A percentile compares a stretch with the other conserved stretches of the same genome.
These are phyloP conservation scores for Colletotrichum spaethianum DNA, from an alignment of 2,329 filamentous ascomycete genomes.

Conservation along the genomic window DNA sequence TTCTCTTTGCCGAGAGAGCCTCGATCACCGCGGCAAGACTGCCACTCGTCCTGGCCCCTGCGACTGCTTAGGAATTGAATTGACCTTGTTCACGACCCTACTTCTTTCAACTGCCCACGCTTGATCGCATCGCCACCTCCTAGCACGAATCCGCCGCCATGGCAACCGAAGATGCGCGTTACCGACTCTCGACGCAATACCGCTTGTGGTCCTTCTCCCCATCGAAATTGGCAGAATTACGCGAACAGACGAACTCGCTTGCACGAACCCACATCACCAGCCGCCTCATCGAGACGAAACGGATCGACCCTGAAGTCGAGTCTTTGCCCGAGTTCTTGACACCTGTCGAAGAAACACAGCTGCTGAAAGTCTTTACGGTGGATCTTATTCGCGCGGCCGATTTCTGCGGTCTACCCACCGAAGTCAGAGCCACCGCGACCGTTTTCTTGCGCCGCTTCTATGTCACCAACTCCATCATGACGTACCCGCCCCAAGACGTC, in stretches of 20 bases:
- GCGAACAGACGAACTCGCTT: slow-evolving; percentile 83
- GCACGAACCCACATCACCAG: slow-evolving; percentile 75
- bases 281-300: slow-evolving; percentile 62
- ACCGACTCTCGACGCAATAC: slow-evolving; percentile 91
- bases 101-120: too few species aligned
- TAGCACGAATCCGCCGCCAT: slow-evolving; percentile 59
- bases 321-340: slow-evolving; percentile 82
- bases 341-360: slow-evolving; percentile 83
- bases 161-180: slow-evolving; percentile 90
- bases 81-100: not conserved
- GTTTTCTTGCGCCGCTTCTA: slow-evolving; percentile 96
- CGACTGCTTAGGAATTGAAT: not conserved
- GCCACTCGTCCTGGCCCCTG: not conserved
- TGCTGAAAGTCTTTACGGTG: slow-evolving; percentile 83
- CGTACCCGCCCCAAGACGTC: slow-evolving; percentile 91
- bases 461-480: slow-evolving; percentile 95
- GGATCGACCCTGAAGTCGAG: slow-evolving; percentile 47
- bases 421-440: slow-evolving; percentile 77
- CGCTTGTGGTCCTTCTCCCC: slow-evolving; percentile 93
- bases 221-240: slow-evolving; percentile 77
- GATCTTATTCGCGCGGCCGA: slow-evolving; percentile 71
- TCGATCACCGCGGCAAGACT: not conserved
- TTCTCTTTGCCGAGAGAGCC: not conserved
- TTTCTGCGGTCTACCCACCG: slow-evolving; percentile 65
- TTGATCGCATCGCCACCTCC: not conserved